These are phyloP conservation scores for Daedalea quercina DNA, from an alignment of 768 basidiomycete species.

Conservation along the genomic window DNA sequence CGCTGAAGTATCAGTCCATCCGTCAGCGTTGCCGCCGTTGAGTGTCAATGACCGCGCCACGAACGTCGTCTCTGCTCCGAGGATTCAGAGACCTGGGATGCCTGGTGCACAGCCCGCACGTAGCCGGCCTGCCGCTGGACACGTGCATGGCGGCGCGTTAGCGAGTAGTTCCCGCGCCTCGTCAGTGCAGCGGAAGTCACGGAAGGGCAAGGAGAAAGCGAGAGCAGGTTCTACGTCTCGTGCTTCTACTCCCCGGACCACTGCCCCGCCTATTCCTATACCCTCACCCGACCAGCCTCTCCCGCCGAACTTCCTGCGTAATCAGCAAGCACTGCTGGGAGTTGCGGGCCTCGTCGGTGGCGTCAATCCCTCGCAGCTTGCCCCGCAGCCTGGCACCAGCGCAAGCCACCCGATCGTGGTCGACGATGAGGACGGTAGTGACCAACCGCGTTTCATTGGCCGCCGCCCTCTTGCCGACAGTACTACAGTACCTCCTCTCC, in stretches of 20 bases:
- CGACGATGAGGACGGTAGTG: slow-evolving; percentile 38
- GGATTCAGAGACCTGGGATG: neutral
- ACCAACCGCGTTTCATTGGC: slow-evolving; percentile 22
- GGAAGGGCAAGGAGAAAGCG: slow-evolving; percentile 30
- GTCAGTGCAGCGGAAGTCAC: slow-evolving; percentile 18
- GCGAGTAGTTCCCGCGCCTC: slow-evolving; percentile 14
- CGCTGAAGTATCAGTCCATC: slow-evolving; percentile 82
- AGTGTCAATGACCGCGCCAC: slow-evolving; percentile 8
- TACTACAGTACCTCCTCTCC: slow-evolving; percentile 28
- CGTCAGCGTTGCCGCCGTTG: slow-evolving; percentile 59
- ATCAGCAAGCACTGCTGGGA: slow-evolving; percentile 65
- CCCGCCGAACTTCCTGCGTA: slow-evolving; percentile 67
- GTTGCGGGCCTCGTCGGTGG: slow-evolving; percentile 65
- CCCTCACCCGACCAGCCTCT: slow-evolving; percentile 56
- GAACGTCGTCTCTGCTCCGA: neutral
- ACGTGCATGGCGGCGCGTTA: neutral
- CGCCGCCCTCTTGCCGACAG: slow-evolving; percentile 8
- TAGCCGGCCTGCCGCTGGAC: neutral
- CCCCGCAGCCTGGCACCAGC: slow-evolving; percentile 40
- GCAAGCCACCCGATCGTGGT: slow-evolving; percentile 64
- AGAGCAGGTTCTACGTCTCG: slow-evolving; percentile 9
- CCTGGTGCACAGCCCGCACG: neutral
- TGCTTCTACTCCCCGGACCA: slow-evolving; percentile 37
- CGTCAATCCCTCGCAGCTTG: slow-evolving; percentile 50
- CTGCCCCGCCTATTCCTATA: slow-evolving; percentile 50